Percentiles rank a stretch among this genome's conserved stretches.
These are phyloP conservation scores for Rhinocladiella mackenziei DNA, from an alignment of 2,329 filamentous ascomycete genomes.

Conservation along the genomic window DNA sequence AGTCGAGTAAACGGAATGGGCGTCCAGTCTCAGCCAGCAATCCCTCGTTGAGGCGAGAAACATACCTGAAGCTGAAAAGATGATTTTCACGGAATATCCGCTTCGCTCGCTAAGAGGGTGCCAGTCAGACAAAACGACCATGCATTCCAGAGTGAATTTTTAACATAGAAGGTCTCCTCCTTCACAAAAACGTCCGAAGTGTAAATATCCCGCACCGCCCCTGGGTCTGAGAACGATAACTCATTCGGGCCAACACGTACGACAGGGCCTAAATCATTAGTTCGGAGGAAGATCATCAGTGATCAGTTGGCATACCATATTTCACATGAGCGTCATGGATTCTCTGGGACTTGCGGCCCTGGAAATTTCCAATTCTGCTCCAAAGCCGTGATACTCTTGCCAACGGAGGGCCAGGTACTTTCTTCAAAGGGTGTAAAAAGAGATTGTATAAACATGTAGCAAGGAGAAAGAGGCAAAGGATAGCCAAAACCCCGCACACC, in stretches of 20 bases:
- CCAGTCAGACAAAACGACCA: no score
- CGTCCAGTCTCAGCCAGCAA: no score
- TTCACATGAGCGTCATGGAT: slow-evolving; percentile 26
- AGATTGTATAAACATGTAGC: slow-evolving; percentile 9
- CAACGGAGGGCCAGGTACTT: slow-evolving; percentile 16
- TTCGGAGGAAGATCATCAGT: no score
- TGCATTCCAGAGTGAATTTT: no score
- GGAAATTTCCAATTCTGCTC: slow-evolving; percentile 8
- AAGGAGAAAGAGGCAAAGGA: no score
- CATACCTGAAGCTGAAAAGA: slow-evolving; percentile 12
- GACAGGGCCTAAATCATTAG: slow-evolving; percentile 19
- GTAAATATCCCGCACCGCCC: slow-evolving; percentile 71
- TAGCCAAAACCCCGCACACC: no score
- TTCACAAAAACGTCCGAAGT: slow-evolving; percentile 9
- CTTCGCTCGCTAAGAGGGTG: slow-evolving; percentile 16
- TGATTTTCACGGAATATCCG: slow-evolving; percentile 14
- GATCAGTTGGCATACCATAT: no score
- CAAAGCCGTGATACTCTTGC: slow-evolving; percentile 15
- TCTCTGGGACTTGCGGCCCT: slow-evolving; percentile 10
- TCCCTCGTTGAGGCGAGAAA: no score
- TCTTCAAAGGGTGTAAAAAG: slow-evolving; percentile 16
- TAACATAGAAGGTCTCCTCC: slow-evolving; percentile 17
- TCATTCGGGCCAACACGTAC: slow-evolving; percentile 21
- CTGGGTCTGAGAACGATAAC: slow-evolving; percentile 65
- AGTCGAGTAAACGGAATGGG: slow-evolving; percentile 1